Conservation (phyloP, 129 eudicot species). For the Flaveria trinervia region DNA sequence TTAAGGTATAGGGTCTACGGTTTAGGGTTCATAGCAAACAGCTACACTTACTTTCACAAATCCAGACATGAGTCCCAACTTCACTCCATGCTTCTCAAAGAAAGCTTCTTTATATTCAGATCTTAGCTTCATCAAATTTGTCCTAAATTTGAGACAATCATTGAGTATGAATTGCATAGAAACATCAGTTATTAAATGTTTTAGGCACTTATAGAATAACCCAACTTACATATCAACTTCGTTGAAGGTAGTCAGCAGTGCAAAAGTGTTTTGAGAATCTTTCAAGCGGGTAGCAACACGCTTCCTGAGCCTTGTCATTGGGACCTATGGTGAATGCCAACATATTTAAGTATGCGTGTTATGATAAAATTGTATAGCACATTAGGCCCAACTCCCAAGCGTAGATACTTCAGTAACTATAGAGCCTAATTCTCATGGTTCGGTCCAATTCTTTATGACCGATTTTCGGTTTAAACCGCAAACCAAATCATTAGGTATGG, state of each 20-base stretch:
- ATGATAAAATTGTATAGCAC: not conserved
- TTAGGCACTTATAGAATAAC: not conserved
- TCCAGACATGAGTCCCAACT: constrained; percentile 71
- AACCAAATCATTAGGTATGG: too few relatives aligned
- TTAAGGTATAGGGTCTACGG: not conserved
- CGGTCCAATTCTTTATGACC: too few relatives aligned
- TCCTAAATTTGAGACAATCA: not conserved
- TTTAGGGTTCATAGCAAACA: constrained; percentile 1
- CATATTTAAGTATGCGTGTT: not conserved
- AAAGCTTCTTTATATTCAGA: constrained; percentile 67
- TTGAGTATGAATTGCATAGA: not conserved
- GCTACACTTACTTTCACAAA: constrained; percentile 51
- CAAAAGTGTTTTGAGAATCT: constrained; percentile 71
- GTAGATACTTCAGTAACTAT: too few relatives aligned
- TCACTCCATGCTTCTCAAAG: constrained; percentile 67
- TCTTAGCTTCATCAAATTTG: constrained; percentile 20
- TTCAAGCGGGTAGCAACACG: constrained; percentile 65
- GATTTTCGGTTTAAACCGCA: too few relatives aligned
- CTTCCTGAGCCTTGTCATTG: constrained; percentile 67
- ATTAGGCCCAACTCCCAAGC: not conserved
- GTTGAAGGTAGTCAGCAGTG: constrained; percentile 59
- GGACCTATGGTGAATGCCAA: constrained; percentile 42
- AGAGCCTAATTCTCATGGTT: not conserved
- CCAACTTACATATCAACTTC: constrained; percentile 62
- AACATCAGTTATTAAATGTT: not conserved